These are phyloP conservation scores for Nepenthes alata DNA, from an alignment of 179 eudicot genomes.

Conservation along the genomic window DNA sequence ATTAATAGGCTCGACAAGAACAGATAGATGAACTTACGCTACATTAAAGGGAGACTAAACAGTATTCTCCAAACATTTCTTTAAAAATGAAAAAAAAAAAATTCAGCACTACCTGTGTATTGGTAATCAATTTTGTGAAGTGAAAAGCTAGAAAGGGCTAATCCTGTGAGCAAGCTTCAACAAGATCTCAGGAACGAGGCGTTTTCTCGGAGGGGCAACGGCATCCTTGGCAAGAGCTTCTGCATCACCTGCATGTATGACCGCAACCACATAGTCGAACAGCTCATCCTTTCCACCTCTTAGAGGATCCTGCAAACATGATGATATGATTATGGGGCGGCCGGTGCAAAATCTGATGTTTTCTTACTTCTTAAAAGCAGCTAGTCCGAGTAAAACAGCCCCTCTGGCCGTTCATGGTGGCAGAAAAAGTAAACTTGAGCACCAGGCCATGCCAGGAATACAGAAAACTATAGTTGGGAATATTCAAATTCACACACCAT, in stretches of 20 bases:
- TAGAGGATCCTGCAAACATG: slow-evolving; percentile 59
- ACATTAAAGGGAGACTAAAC: no score
- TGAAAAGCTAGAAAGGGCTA: slow-evolving; percentile 57
- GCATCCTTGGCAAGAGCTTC: slow-evolving; percentile 71
- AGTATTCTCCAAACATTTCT: no score
- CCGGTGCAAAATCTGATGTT: not conserved
- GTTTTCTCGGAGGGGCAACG: slow-evolving; percentile 60
- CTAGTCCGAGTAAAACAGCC: no score
- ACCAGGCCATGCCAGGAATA: no score
- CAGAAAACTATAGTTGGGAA: no score
- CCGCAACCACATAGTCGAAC: slow-evolving; percentile 51
- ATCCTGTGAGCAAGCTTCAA: slow-evolving; percentile 55
- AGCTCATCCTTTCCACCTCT: slow-evolving; percentile 76
- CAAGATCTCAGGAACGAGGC: slow-evolving; percentile 85
- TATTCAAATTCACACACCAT: no score
- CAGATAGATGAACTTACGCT: no score
- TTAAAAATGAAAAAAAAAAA: no score
- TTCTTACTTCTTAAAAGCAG: no score
- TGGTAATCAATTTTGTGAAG: not conserved
- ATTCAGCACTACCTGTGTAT: not conserved
- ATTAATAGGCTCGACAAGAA: no score
- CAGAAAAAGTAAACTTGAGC: no score
- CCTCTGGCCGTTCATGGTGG: no score
- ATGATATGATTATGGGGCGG: not conserved
- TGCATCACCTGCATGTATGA: slow-evolving; percentile 54